Conservation (phyloP, 805 yeast species). For the Wickerhamiella nectarea region DNA sequence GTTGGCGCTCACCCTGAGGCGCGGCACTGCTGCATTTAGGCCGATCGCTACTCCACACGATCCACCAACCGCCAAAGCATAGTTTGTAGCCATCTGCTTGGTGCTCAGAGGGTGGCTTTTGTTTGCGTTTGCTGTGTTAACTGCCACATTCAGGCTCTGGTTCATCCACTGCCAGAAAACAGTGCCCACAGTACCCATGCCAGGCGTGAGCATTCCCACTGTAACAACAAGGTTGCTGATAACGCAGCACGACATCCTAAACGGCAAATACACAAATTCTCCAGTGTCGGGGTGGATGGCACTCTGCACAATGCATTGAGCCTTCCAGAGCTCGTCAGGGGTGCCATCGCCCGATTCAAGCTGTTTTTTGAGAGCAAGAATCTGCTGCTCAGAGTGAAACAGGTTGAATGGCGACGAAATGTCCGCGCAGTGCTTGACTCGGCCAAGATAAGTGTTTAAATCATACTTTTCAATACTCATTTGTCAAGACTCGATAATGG, state of each 20-base stretch:
- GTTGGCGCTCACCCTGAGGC: constrained; percentile 52
- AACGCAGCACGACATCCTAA: constrained; percentile 94
- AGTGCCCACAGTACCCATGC: constrained; percentile 78
- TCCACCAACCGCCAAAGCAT: constrained; percentile 80
- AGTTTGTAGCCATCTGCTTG: constrained; percentile 61
- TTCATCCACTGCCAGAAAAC: constrained; percentile 96
- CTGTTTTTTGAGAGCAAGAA: constrained; percentile 48
- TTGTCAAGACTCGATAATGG: background rate
- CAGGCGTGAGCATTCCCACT: constrained; percentile 95
- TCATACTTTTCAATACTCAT: constrained; percentile 40
- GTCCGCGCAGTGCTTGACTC: constrained; percentile 88
- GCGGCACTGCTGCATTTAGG: constrained; percentile 79
- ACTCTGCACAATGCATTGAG: constrained; percentile 77
- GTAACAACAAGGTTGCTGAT: constrained; percentile 88
- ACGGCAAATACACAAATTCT: constrained; percentile 80
- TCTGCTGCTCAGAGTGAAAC: constrained; percentile 50
- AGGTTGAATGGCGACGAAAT: constrained; percentile 85
- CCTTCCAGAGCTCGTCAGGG: constrained; percentile 74
- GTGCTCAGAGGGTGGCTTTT: constrained; percentile 85
- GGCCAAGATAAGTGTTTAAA: constrained; percentile 73
- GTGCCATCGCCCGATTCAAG: constrained; percentile 68
- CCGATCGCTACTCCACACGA: constrained; percentile 95
- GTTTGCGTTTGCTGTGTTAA: constrained; percentile 91
- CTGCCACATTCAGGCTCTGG: constrained; percentile 92
- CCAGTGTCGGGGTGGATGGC: constrained; percentile 96